phyloP scores from a whole-genome alignment of 1,284 basidiomycete species.

The Ceratobasidium sp. region DNA sequence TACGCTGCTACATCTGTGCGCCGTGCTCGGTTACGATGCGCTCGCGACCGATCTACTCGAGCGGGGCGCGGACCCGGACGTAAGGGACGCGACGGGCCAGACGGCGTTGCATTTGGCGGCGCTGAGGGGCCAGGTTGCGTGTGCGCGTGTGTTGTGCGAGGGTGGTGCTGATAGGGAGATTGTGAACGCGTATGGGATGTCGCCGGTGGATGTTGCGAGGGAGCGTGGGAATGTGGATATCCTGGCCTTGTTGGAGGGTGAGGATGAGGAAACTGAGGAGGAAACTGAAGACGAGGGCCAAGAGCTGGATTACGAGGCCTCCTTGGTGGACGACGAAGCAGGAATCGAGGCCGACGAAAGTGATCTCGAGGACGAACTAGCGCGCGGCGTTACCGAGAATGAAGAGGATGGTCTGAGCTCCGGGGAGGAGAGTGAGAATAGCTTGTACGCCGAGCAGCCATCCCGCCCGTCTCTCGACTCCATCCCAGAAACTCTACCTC shows the following conservation, averaged over 20 bases:
- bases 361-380: conserved; percentile 72
- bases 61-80: conserved; percentile 83
- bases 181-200: conserved; percentile 81
- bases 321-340: conserved; percentile 13
- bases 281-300: conserved; percentile 70
- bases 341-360: conserved; percentile 63
- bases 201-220: conserved; percentile 80
- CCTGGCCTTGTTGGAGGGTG: conserved; percentile 57
- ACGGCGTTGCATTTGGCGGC: conserved; percentile 92
- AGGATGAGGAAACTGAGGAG: conserved; percentile 56
- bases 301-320: neutral
- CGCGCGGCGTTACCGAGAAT: conserved; percentile 58
- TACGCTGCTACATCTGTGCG: conserved; percentile 88
- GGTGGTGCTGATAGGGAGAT: conserved; percentile 86
- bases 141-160: conserved; percentile 76
- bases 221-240: conserved; percentile 66
- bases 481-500: conserved; percentile 37
- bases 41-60: conserved; percentile 80
- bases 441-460: conserved; percentile 26
- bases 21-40: conserved; percentile 81
- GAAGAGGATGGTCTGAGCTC: conserved; percentile 54
- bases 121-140: conserved; percentile 73
- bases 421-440: conserved; percentile 47
- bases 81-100: conserved; percentile 89
- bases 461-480: conserved; percentile 43